Percentiles rank a stretch among this genome's conserved stretches.
Conservation (phyloP, 352 stramenopile species). For the Globisporangium sylvaticum region DNA sequence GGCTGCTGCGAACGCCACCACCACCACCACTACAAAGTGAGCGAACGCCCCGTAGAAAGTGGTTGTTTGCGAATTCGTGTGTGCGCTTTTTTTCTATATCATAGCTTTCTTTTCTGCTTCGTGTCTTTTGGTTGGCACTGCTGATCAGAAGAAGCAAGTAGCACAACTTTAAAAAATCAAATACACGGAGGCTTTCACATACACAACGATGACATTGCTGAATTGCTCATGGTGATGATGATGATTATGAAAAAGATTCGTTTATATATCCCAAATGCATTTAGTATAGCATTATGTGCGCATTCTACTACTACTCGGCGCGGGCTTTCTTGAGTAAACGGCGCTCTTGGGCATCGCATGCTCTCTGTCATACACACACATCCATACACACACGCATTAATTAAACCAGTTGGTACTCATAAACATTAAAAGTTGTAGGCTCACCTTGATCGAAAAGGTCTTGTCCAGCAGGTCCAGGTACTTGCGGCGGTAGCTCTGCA, state of each 20-base stretch:
- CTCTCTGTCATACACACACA: conserved; percentile 17
- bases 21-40: conserved; percentile 1
- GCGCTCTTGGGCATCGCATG: conserved; percentile 25
- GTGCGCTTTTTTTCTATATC: conserved; percentile 2
- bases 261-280: neutral
- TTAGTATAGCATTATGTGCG: neutral
- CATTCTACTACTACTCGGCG: conserved; percentile 7
- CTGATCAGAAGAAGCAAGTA: neutral
- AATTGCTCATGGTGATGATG: too few species aligned
- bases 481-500: conserved; percentile 49
- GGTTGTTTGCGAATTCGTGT: neutral
- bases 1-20: neutral
- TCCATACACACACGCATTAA: neutral
- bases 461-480: conserved; percentile 64
- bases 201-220: too few species aligned
- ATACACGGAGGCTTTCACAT: neutral
- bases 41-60: neutral
- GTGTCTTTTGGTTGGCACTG: neutral
- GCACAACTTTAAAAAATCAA: neutral
- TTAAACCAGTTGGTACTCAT: neutral
- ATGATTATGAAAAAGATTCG: neutral
- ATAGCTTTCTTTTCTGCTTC: neutral
- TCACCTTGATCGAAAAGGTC: conserved; percentile 59
- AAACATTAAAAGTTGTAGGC: neutral
- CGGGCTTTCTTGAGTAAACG: conserved; percentile 18